Percentiles rank a stretch among this genome's conserved stretches.
phyloP scores from a whole-genome alignment of 2,329 filamentous ascomycete genomes.

The Tympanopsis confertula region DNA sequence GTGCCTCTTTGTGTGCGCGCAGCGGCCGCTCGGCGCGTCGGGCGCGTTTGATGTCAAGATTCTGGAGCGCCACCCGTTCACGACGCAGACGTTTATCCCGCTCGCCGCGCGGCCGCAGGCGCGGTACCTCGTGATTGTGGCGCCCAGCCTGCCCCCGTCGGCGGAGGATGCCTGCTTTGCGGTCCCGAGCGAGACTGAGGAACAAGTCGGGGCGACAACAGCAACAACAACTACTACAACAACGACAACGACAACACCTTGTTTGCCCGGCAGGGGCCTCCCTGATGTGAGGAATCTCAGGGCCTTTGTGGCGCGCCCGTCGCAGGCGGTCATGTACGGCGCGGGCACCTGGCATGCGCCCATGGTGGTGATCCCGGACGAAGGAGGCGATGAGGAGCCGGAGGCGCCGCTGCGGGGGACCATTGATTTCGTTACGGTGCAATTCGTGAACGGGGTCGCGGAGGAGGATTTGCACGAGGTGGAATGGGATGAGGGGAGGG shows the following conservation, averaged over 20 bases:
- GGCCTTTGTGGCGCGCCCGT: slow-evolving; percentile 68
- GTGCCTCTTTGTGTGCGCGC: slow-evolving; percentile 82
- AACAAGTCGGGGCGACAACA: not conserved
- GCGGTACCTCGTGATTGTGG: slow-evolving; percentile 76
- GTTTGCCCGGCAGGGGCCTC: slow-evolving; percentile 46
- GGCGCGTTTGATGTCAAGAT: slow-evolving; percentile 54
- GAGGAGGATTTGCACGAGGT: slow-evolving; percentile 85
- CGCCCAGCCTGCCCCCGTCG: slow-evolving; percentile 55
- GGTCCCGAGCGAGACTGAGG: slow-evolving; percentile 12
- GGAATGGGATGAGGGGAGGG: slow-evolving; percentile 15
- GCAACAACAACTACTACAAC: slow-evolving; percentile 6
- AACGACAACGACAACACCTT: slow-evolving; percentile 19
- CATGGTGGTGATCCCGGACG: slow-evolving; percentile 71
- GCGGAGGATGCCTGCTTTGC: slow-evolving; percentile 23
- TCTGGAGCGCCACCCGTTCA: slow-evolving; percentile 86
- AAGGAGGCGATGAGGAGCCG: too few relatives aligned
- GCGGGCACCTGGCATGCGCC: slow-evolving; percentile 92
- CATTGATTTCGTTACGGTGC: slow-evolving; percentile 79
- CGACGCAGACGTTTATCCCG: slow-evolving; percentile 85
- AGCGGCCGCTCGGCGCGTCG: slow-evolving; percentile 34
- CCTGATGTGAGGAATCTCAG: slow-evolving; percentile 61
- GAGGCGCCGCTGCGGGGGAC: too few relatives aligned
- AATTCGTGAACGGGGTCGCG: slow-evolving; percentile 74
- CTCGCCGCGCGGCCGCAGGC: slow-evolving; percentile 38
- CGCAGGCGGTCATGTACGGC: slow-evolving; percentile 82